Evolutionary conservation across 1,284 basidiomycete genomes (phyloP), one percentile per base, ranked within the genome.

Genomic region (Ustilago curta): DNA sequence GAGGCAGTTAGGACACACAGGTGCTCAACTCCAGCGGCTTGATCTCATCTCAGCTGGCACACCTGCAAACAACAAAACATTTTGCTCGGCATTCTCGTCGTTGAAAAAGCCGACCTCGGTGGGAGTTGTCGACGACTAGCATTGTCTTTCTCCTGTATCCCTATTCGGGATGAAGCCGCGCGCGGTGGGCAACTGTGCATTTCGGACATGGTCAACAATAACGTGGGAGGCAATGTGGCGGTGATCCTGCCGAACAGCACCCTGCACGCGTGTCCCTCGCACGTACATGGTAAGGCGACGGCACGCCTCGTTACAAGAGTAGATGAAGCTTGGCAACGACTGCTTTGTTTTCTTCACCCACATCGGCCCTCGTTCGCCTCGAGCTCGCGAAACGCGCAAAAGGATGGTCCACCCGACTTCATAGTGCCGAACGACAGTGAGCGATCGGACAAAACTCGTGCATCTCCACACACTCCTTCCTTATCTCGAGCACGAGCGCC

Each of bases 271-370:
- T n/a, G 21, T 16, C 43, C 53, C 43, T 40, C 37, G 2, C 43
- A 54, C 37, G 37, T 23, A 9, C 37, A 54, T 37, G 44, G 21
- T 9, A 8, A 18, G 3, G n/a, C 5, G 18, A 44, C 31, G 8
- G n/a, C 25, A 12, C 14, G 5, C 39, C 50, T 42, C 21, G 23
- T 23, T 21, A 44, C 16, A 54, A 32, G n/a, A 19, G 8, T 48
- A 35, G 53, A 60, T 29, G 12, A 59, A 21, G 16, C 52, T 18
- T 52, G 58, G 58, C 64, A 27, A 5, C 35, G 25, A 21, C 8
- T 50, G 45, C 52, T 51, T 21, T 51, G 53, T 57, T 48, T 67
- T 43, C 53, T 60, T 3, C 58, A 21, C 64, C 64, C 63, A 29
- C 14, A 43, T 35, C n/a, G 35, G 11, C 35, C 37, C 11, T 29